These are phyloP conservation scores for Fusarium sterilihyphosum DNA, from an alignment of 2,329 filamentous ascomycete genomes.

Conservation along the genomic window DNA sequence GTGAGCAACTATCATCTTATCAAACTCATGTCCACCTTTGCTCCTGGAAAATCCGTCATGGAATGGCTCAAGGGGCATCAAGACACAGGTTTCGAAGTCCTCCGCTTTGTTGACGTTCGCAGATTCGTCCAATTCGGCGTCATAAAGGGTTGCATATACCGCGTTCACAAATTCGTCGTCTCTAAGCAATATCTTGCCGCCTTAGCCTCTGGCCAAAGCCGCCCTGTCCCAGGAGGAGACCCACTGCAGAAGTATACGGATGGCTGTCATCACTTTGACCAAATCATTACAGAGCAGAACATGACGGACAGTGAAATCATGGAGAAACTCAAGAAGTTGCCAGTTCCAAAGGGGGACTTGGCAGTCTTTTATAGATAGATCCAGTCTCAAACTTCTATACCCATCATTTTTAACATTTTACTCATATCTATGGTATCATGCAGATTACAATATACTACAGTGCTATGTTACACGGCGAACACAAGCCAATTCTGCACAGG, in stretches of 20 bases:
- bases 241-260: conserved; percentile 75
- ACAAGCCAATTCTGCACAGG: neutral
- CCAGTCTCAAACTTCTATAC: neutral
- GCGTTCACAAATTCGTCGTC: conserved; percentile 90
- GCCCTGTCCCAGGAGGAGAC: conserved; percentile 54
- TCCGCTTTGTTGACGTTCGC: conserved; percentile 84
- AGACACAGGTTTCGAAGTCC: conserved; percentile 69
- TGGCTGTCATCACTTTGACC: conserved; percentile 80
- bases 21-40: conserved; percentile 85
- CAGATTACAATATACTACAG: conserved; percentile 46
- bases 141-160: conserved; percentile 93
- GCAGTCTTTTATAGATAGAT: conserved; percentile 62
- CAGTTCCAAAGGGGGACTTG: conserved; percentile 62
- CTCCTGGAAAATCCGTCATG: conserved; percentile 83
- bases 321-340: conserved; percentile 70
- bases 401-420: conserved; percentile 31
- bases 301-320: conserved; percentile 76
- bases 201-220: conserved; percentile 64
- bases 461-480: conserved; percentile 32
- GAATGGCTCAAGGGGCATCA: conserved; percentile 86
- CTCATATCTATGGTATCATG: conserved; percentile 44
- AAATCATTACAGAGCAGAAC: conserved; percentile 82
- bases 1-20: conserved; percentile 74
- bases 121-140: conserved; percentile 95
- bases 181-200: conserved; percentile 69